phyloP scores from a whole-genome alignment of 176 grass and related monocot genomes.

The Dactylis glomerata region DNA sequence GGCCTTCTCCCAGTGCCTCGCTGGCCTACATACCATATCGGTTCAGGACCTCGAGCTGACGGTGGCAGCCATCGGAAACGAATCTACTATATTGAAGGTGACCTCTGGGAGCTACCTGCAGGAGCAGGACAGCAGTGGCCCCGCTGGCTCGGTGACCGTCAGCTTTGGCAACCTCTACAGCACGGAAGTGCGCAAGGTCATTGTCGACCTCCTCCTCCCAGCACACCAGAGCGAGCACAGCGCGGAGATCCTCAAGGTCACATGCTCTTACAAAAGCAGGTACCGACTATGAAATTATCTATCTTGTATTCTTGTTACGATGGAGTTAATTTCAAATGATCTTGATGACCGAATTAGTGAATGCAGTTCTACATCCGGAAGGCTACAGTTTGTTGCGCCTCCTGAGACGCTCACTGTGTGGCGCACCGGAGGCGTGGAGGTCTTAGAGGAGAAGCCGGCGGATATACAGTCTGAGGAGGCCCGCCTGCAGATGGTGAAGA shows the following conservation, averaged over 20 bases:
- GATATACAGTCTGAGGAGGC: background rate
- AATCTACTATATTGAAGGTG: background rate
- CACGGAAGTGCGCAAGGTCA: background rate
- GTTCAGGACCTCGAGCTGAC: slow-evolving; percentile 11
- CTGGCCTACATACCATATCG: background rate
- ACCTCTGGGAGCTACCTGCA: background rate
- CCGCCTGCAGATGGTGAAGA: background rate
- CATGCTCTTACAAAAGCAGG: background rate
- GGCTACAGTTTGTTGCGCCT: background rate
- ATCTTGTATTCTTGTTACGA: background rate
- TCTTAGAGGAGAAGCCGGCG: background rate
- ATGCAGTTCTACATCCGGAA: background rate
- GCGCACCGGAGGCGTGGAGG: background rate
- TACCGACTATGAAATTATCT: background rate
- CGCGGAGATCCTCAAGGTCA: background rate
- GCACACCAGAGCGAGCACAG: background rate
- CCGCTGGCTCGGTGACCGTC: background rate
- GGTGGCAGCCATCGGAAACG: background rate
- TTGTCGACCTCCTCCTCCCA: background rate
- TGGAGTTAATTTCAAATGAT: background rate
- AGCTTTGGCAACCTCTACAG: slow-evolving; percentile 22
- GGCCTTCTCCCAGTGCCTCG: background rate
- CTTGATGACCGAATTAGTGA: background rate
- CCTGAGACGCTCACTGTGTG: background rate
- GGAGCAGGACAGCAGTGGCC: fast-evolving